These are phyloP conservation scores for Zoysia matrella DNA, from an alignment of 202 grass and related monocot species.

Conservation along the genomic window DNA sequence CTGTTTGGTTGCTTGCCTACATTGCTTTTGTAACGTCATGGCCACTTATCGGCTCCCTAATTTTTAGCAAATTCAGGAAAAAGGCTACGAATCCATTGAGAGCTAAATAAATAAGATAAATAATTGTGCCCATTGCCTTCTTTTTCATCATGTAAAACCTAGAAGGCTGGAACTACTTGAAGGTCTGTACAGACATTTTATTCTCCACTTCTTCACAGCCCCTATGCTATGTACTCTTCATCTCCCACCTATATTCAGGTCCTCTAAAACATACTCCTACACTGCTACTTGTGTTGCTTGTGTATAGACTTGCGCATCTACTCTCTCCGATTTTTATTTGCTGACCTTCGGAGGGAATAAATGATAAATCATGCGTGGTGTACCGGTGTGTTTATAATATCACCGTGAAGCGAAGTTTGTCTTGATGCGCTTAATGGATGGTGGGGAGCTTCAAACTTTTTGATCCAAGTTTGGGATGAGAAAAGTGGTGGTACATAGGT, in stretches of 20 bases:
- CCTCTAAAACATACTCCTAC: neutral
- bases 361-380: slow-evolving; percentile 3
- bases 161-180: slow-evolving; percentile 2
- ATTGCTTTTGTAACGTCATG: slow-evolving; percentile 80
- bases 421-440: neutral
- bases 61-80: slow-evolving; percentile 71
- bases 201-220: neutral
- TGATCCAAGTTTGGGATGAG: slow-evolving; percentile 17
- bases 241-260: neutral
- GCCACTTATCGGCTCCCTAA: slow-evolving; percentile 78
- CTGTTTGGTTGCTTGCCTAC: slow-evolving; percentile 26
- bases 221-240: neutral
- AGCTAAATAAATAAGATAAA: slow-evolving; percentile 31
- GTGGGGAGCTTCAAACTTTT: neutral
- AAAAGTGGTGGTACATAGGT: neutral
- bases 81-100: slow-evolving; percentile 51
- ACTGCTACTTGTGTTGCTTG: neutral
- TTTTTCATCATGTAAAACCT: neutral
- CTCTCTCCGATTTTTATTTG: too few relatives aligned
- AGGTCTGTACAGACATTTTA: slow-evolving; percentile 11
- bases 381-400: neutral
- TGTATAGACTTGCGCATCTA: neutral
- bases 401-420: neutral
- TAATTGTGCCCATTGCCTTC: neutral
- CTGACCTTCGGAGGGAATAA: neutral